Base-by-base conservation (phyloP, 2,329 filamentous ascomycete species). In the Fusarium sp. region DNA sequence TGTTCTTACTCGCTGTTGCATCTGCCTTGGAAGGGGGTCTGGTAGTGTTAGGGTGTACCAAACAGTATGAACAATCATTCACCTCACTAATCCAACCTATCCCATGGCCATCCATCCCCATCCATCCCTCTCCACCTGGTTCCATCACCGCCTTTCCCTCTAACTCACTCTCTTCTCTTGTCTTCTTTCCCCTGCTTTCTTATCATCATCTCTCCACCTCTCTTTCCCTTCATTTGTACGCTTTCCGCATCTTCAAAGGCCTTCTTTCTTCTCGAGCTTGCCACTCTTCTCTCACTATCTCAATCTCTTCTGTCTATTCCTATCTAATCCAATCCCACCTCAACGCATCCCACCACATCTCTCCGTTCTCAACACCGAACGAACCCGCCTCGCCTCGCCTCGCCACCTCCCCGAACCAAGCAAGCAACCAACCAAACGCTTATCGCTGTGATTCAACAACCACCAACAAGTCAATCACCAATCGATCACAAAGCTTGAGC, bases 231-330 rank as follows among this genome's bases (percentile, higher is more conserved):
- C 69, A 63, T 76, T 74, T 72, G 72, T 72, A 71, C 74, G 72
- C 74, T 69, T 73, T 75, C 71, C 68, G 65, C 71, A 72, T 72
- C 69, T 63, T 69, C 74, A 76, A 75, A 74, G 74, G 66, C 74
- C 75, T 75, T 78, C 75, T 75, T 76, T 74, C 74, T 76, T 75
- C 73, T 78, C 72, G 72, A 77, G 73, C 73, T 77, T 79, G 71
- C 74, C 65, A 68, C 72, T 69, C 69, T 70, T 68, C 70, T 58
- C 57, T 69, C 60, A 61, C 63, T 64, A 61, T 57, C 53, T 66
- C 50, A 52, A 50, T 69, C 62, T 69, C 66, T 49, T 69, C 66
- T 60, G 51, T 66, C 52, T 60, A 62, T 52, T 51, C 63, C 58
- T 53, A 56, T 59, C 59, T 63, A 50, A 55, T 59, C 57, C 60